Evolutionary conservation across 108 stramenopile genomes (phyloP), one percentile per base, ranked within the genome.

Genomic region (Licmophora abbreviata): DNA sequence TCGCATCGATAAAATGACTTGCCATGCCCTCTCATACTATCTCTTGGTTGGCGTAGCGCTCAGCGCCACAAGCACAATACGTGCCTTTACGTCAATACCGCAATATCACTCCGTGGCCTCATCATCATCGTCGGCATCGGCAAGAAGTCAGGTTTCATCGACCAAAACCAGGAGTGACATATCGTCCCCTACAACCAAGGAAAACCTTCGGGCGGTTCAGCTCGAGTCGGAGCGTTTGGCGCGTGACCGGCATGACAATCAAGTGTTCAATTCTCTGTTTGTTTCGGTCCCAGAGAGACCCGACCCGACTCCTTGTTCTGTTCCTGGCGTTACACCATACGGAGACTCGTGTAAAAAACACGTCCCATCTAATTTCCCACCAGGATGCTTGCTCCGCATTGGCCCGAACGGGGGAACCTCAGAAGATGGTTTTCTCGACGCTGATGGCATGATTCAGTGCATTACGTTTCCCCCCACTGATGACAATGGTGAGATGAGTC

Each of bases 381-480:
- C 48, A 4, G 70, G 70, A 12, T 5, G 20, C 4, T 33, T 61
- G 29, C 33, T 71, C 38, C 31, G 70, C 8, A 37, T 71, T 23
- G 70, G 70, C 0, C 70, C 70, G 28, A 71, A 71, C 32, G 64
- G 64, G 10, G 63, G 64, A 2, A 23, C 17, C 4, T 18, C 27
- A 47, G 25, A 54, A 1, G 62, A 63, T 25, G 66, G 61, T 29
- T 73, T 49, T 15, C 54, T 68, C 29, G 72, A 73, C 33, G 72
- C 66, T 23, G 72, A 73, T 55, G 72, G 72, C 25, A 56, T 73
- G 57, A 43, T 73, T 21, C 72, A 73, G 27, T 64, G 59, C 35
- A 29, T 67, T 25, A 55, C 38, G 1, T 29, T 73, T 15, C 70
- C 64, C 7, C 68, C 68, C 20, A 18, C 12, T 0, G 38, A 5